Base-by-base conservation (phyloP, 495 filamentous ascomycete species). In the Antarctomyces pellizariae region DNA sequence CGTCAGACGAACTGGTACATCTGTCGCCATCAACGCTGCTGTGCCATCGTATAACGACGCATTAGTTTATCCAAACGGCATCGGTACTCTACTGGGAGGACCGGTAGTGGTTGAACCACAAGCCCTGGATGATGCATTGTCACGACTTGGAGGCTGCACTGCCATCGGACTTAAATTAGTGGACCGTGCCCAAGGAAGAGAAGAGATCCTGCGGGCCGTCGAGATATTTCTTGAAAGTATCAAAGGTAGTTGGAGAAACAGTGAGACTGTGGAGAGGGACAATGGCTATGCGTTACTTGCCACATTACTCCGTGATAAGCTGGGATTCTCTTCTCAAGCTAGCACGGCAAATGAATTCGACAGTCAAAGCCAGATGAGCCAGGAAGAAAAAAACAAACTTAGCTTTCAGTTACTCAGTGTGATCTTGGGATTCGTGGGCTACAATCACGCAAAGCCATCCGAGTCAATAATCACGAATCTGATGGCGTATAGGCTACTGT, bases 261-360 rank as follows among this genome's bases (percentile, higher is more conserved):
- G 89, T 39, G 86, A 97, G 48, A 83, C 84, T 25, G 90, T 97
- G 79, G 86, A 97, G 48, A 69, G 69, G 42, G 83, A 90, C 30
- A 90, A 82, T 39, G 86, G 83, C 7, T 97, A 90, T 44, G 72
- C 75, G 8, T 73, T 93, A n/a, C 54, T 95, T 17, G 75, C 71
- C 24, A 60, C 63, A 30, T 45, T 90, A 9, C 46, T 93, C 6
- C 67, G 76, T 13, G 67, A 71, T 15, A 91, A 90, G 44, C 50
- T 91, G 3, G 67, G 66, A 7, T 48, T 44, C 7, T 36, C 43
- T 34, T 46, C 47, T 30, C 51, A 59, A 43, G 34, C 28, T 42
- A 26, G 31, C 39, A 7, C 34, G 26, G 15, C 28, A 32, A 5
- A 28, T 44, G 31, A 40, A 30, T n/a, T 13, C 42, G 43, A 13